These are phyloP conservation scores for Collybia sp. DNA, from an alignment of 768 basidiomycete species.

Conservation along the genomic window DNA sequence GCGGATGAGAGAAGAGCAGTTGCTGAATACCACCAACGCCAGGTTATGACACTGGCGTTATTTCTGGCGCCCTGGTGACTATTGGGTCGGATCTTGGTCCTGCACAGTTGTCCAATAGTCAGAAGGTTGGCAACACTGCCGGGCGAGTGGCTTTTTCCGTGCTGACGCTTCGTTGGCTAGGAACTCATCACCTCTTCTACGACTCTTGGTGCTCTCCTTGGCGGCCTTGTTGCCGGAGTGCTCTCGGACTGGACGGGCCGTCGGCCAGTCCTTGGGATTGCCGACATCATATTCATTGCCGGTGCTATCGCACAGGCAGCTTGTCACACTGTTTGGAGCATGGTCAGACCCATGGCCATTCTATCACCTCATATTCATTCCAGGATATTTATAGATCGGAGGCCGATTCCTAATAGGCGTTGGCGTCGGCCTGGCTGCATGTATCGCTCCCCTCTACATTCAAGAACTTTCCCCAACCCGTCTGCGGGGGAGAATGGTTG, in stretches of 20 bases:
- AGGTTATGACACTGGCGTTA: slow-evolving; percentile 83
- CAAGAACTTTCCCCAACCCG: slow-evolving; percentile 78
- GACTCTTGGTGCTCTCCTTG: slow-evolving; percentile 72
- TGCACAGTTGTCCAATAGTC: slow-evolving; percentile 46
- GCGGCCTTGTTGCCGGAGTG: slow-evolving; percentile 66
- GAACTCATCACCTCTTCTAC: slow-evolving; percentile 81
- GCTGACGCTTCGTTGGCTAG: slow-evolving; percentile 23
- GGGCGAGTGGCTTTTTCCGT: neutral
- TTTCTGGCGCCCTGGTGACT: slow-evolving; percentile 76
- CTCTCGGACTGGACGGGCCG: slow-evolving; percentile 71
- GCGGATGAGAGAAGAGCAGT: neutral
- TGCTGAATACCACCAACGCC: neutral
- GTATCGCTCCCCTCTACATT: slow-evolving; percentile 79
- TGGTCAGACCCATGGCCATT: slow-evolving; percentile 37
- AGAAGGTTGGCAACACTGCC: slow-evolving; percentile 43
- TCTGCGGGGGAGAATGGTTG: slow-evolving; percentile 73
- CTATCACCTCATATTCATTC: neutral
- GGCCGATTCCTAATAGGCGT: slow-evolving; percentile 72
- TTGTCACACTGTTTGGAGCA: slow-evolving; percentile 63
- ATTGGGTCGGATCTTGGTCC: slow-evolving; percentile 67
- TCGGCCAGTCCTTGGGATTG: slow-evolving; percentile 56
- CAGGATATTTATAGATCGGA: slow-evolving; percentile 47
- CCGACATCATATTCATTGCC: slow-evolving; percentile 69
- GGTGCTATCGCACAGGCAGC: slow-evolving; percentile 72
- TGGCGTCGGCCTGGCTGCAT: slow-evolving; percentile 72